A percentile compares a stretch with the other conserved stretches of the same genome.
Conservation (phyloP, 2,329 filamentous ascomycete species). For the Calycina marina region DNA sequence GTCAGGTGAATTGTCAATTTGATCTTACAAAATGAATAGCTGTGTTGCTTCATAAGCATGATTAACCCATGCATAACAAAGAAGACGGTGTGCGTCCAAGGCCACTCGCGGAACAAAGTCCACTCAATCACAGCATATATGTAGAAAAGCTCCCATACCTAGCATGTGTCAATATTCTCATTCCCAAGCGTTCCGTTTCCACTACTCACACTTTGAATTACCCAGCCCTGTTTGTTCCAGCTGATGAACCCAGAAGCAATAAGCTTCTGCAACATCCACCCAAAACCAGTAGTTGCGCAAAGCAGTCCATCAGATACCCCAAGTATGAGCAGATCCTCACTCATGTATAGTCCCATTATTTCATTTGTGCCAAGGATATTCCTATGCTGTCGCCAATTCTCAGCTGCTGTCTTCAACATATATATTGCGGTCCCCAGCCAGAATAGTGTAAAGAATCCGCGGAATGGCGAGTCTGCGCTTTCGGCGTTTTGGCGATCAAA, state of each 20-base stretch:
- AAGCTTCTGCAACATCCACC: constrained; percentile 48
- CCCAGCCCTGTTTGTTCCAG: constrained; percentile 58
- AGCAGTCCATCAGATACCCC: constrained; percentile 53
- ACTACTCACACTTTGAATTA: constrained; percentile 53
- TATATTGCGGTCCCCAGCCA: constrained; percentile 57
- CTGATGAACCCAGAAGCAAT: constrained; percentile 44
- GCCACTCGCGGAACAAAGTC: constrained; percentile 60
- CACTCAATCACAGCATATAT: constrained; percentile 47
- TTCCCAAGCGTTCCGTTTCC: too few relatives aligned
- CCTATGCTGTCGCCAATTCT: constrained; percentile 56
- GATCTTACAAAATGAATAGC: constrained; percentile 47
- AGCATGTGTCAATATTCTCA: constrained; percentile 4
- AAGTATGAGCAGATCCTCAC: constrained; percentile 37
- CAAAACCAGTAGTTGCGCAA: constrained; percentile 50
- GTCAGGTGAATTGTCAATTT: background rate
- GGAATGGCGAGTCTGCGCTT: constrained; percentile 53
- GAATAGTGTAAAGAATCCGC: constrained; percentile 68
- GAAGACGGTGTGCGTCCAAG: constrained; percentile 71
- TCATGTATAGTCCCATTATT: constrained; percentile 55
- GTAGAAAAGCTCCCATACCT: constrained; percentile 56
- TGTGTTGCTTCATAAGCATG: constrained; percentile 76
- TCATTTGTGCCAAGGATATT: constrained; percentile 56
- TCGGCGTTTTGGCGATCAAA: constrained; percentile 59
- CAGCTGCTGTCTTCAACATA: constrained; percentile 49
- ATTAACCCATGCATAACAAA: constrained; percentile 60